These are phyloP conservation scores for Trichosporon ovoides DNA, from an alignment of 1,284 basidiomycete species.

Conservation along the genomic window DNA sequence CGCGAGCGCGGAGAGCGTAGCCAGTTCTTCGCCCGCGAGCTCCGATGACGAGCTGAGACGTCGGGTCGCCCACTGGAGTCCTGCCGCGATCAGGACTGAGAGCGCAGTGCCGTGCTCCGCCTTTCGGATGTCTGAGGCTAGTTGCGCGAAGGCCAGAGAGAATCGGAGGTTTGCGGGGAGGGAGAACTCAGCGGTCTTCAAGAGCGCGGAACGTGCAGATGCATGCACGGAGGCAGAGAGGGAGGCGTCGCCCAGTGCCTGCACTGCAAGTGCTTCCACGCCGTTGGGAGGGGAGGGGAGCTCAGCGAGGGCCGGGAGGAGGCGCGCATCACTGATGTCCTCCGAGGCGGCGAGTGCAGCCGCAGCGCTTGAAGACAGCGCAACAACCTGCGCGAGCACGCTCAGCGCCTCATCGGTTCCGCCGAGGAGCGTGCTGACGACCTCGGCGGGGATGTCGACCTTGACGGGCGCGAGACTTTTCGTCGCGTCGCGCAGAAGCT, in stretches of 20 bases:
- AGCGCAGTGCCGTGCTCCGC: constrained; percentile 10
- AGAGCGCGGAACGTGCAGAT: constrained; percentile 9
- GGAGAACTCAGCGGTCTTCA: background rate
- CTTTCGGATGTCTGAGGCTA: background rate
- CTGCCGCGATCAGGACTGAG: constrained; percentile 20
- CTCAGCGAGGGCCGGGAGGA: constrained; percentile 21
- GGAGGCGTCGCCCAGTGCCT: constrained; percentile 9
- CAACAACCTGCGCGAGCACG: constrained; percentile 21
- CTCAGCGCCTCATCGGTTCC: constrained; percentile 15
- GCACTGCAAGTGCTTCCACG: background rate
- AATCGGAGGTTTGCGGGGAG: background rate
- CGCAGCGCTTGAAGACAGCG: constrained; percentile 11
- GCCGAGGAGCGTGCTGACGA: constrained; percentile 16
- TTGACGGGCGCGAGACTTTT: constrained; percentile 12
- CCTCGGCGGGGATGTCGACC: constrained; percentile 16
- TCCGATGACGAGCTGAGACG: constrained; percentile 19
- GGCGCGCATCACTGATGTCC: constrained; percentile 12
- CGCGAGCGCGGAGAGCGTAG: constrained; percentile 9
- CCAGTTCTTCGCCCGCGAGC: constrained; percentile 16
- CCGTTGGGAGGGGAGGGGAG: background rate
- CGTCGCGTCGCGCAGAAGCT: constrained; percentile 2
- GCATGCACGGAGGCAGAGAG: constrained; percentile 5
- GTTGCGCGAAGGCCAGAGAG: constrained; percentile 9
- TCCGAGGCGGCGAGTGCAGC: constrained; percentile 8
- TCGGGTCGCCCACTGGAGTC: constrained; percentile 25